These are phyloP conservation scores for Phylloboletellus chloephorus DNA, from an alignment of 1,284 basidiomycete genomes.

Conservation along the genomic window DNA sequence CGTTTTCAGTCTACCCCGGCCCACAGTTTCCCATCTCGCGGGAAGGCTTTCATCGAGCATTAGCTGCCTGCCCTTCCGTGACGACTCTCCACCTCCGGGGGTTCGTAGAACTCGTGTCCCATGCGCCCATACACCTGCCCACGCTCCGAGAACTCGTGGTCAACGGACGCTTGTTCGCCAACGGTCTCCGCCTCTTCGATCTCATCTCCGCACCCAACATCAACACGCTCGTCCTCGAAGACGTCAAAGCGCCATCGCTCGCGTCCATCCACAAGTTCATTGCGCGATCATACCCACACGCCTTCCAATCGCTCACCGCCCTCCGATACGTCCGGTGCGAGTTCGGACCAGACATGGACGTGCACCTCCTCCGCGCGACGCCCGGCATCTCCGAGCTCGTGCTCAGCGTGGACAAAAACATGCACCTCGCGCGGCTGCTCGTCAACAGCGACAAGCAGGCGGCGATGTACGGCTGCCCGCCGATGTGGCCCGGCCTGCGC, in stretches of 20 bases:
- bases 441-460: constrained; percentile 34
- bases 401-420: constrained; percentile 28
- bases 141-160: constrained; percentile 29
- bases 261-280: constrained; percentile 28
- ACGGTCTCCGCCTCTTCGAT: constrained; percentile 30
- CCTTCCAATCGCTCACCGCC: constrained; percentile 25
- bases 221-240: constrained; percentile 29
- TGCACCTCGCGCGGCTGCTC: constrained; percentile 30
- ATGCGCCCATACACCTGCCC: constrained; percentile 19
- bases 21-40: constrained; percentile 29
- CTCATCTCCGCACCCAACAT: constrained; percentile 30
- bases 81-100: constrained; percentile 29
- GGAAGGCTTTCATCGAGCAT: constrained; percentile 20
- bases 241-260: constrained; percentile 27
- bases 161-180: constrained; percentile 28
- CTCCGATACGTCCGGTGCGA: constrained; percentile 31
- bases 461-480: constrained; percentile 23
- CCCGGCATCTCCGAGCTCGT: constrained; percentile 27
- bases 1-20: constrained; percentile 30
- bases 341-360: constrained; percentile 30
- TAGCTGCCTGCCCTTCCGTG: constrained; percentile 21
- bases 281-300: constrained; percentile 22
- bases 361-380: constrained; percentile 31
- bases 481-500: constrained; percentile 27
- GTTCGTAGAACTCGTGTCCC: constrained; percentile 25